These are phyloP conservation scores for Polytrichum formosum DNA, from an alignment of 225 moss, liverwort and hornwort species.

Conservation along the genomic window DNA sequence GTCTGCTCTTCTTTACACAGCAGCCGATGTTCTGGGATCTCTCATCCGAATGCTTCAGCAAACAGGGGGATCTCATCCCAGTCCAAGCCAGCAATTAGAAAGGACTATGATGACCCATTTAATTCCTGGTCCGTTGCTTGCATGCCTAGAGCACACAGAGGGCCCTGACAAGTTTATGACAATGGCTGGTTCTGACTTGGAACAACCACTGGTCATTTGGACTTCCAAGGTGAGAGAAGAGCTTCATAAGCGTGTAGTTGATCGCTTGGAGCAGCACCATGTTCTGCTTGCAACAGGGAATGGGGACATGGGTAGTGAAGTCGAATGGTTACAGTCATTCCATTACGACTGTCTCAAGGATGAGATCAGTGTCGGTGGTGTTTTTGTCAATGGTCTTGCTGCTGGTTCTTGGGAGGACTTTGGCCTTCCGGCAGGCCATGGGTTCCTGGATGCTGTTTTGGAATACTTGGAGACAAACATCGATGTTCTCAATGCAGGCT, in stretches of 20 bases:
- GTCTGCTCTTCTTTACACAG: slow-evolving; percentile 89
- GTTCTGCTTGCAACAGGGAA: slow-evolving; percentile 65
- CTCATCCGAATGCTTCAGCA: slow-evolving; percentile 70
- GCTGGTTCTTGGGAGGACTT: slow-evolving; percentile 86
- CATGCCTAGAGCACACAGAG: slow-evolving; percentile 76
- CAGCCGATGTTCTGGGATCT: slow-evolving; percentile 89
- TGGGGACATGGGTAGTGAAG: slow-evolving; percentile 65
- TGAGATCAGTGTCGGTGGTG: slow-evolving; percentile 84
- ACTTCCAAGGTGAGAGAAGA: slow-evolving; percentile 76
- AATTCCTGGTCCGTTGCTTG: slow-evolving; percentile 76
- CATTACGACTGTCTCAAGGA: slow-evolving; percentile 72
- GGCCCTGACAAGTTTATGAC: slow-evolving; percentile 92
- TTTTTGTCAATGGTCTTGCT: slow-evolving; percentile 81
- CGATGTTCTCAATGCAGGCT: slow-evolving; percentile 46
- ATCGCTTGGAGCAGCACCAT: slow-evolving; percentile 78
- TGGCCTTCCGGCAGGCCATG: slow-evolving; percentile 73
- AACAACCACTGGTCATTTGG: slow-evolving; percentile 92
- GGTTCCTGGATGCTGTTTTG: slow-evolving; percentile 70
- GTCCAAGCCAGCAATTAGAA: slow-evolving; percentile 53
- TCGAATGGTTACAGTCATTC: slow-evolving; percentile 86
- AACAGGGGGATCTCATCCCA: slow-evolving; percentile 53
- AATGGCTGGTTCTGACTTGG: slow-evolving; percentile 77
- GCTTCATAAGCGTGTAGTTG: slow-evolving; percentile 67
- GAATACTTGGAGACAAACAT: slow-evolving; percentile 65
- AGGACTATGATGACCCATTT: slow-evolving; percentile 60